phyloP scores from a whole-genome alignment of 2,329 filamentous ascomycete species.

The Monosporascus sp. region DNA sequence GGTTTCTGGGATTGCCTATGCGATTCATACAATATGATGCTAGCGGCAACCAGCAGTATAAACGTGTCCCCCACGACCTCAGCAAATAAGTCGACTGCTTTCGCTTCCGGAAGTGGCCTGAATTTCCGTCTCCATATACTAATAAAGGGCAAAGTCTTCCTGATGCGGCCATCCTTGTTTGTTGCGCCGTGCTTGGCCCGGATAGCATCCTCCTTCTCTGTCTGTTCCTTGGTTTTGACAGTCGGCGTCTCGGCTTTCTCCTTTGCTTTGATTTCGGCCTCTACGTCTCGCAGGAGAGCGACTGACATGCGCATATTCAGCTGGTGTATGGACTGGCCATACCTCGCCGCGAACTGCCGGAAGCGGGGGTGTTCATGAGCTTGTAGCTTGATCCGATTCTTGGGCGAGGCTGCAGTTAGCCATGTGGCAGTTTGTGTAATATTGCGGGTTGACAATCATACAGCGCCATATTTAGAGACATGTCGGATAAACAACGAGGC shows the following conservation, averaged over 20 bases:
- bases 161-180: conserved; percentile 22
- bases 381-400: conserved; percentile 63
- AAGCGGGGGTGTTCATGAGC: conserved; percentile 60
- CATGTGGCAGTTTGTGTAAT: not conserved
- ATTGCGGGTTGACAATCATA: conserved; percentile 32
- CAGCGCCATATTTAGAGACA: conserved; percentile 64
- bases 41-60: conserved; percentile 53
- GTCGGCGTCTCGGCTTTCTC: conserved; percentile 60
- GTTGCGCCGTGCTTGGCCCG: conserved; percentile 37
- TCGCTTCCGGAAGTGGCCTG: conserved; percentile 55
- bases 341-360: conserved; percentile 53
- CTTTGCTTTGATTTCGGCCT: conserved; percentile 52
- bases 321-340: conserved; percentile 61
- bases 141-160: conserved; percentile 27
- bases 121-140: conserved; percentile 60
- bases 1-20: conserved; percentile 55
- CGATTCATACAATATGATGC: conserved; percentile 57
- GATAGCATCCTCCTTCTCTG: conserved; percentile 46
- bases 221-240: conserved; percentile 59
- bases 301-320: conserved; percentile 62
- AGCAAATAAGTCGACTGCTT: conserved; percentile 62
- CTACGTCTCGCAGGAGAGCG: conserved; percentile 50
- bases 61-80: conserved; percentile 60
- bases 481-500: conserved; percentile 59
- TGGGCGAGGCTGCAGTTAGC: not conserved